Base-by-base conservation (phyloP, 257 asterid species). In the Verbena officinalis region DNA sequence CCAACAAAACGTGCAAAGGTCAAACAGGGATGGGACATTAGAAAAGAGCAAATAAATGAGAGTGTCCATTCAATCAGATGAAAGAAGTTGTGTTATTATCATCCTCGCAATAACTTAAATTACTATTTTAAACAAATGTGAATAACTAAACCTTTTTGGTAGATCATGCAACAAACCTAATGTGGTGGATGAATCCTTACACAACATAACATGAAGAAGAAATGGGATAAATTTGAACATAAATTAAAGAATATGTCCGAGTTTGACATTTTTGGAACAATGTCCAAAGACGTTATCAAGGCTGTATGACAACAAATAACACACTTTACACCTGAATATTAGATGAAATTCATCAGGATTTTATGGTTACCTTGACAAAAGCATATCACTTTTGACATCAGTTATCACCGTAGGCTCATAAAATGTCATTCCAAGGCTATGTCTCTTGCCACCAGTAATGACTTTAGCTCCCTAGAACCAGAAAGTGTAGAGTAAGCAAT, bases 361-460 rank as follows among this genome's bases (percentile, higher is more conserved):
- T 46, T 34, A 59, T 45, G 40, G 72, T 62, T 81, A 86, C 96
- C 95, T 90, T 54, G 96, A 78, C 59, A 94, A 24, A 19, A 77
- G 89, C 97, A 94, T 90, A 74, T 90, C 93, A 64, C 72, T 88
- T 30, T 84, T 84, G 66, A 94, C 95, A 69, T 83, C 97, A 67
- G 88, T 46, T 4, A 94, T 72, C 72, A 94, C 95, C 0, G 99
- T 94, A 61, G 99, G 97, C 81, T 94, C 95, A 68, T 83, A 94
- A 77, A 88, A 94, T 42, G 88, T 84, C 96, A 70, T 76, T 70
- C 99, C 99, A 53, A 90, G 96, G 74, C 83, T 70, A 76, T 93
- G 99, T 52, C 84, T 86, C 80, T 90, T 90, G 55, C 99, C 99
- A 3, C 99, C 97, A 65, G 62, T 55, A 17, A 88, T 78, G 62